A percentile compares a stretch with the other conserved stretches of the same genome.
Evolutionary conservation across 1,284 basidiomycete genomes (phyloP).

Genomic region (Puccinia horiana): DNA sequence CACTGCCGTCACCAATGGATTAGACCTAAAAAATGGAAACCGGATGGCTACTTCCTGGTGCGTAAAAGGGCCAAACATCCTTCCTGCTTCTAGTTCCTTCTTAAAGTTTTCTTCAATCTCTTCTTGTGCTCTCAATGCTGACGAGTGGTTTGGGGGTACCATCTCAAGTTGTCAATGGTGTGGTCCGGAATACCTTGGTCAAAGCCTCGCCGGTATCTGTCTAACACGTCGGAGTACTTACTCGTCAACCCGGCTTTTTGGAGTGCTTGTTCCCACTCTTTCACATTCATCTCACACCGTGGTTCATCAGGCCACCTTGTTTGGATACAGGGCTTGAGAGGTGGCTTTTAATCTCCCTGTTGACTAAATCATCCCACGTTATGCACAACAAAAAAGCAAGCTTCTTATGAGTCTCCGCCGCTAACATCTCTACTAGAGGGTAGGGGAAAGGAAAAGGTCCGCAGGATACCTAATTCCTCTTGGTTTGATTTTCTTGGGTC

Average conservation of each 20-base stretch:
- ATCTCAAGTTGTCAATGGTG: not conserved
- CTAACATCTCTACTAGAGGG: no score
- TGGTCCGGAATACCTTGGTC: not conserved
- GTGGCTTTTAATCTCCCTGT: no score
- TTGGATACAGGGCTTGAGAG: no score
- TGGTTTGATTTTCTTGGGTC: no score
- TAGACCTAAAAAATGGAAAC: not conserved
- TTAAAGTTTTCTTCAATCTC: not conserved
- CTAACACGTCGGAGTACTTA: not conserved
- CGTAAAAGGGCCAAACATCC: not conserved
- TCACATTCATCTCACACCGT: not conserved
- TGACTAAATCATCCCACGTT: no score
- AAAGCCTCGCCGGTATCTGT: not conserved
- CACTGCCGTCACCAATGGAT: not conserved
- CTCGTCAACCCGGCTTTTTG: not conserved
- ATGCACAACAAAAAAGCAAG: no score
- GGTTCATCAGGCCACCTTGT: not conserved
- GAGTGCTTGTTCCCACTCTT: not conserved
- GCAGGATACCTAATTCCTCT: no score
- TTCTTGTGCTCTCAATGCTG: not conserved
- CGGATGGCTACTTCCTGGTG: not conserved
- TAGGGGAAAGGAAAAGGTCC: no score
- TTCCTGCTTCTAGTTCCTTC: not conserved
- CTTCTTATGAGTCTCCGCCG: no score
- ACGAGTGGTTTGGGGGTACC: not conserved